Conservation (phyloP, 129 eudicot species). For the Smallanthus sonchifolius region DNA sequence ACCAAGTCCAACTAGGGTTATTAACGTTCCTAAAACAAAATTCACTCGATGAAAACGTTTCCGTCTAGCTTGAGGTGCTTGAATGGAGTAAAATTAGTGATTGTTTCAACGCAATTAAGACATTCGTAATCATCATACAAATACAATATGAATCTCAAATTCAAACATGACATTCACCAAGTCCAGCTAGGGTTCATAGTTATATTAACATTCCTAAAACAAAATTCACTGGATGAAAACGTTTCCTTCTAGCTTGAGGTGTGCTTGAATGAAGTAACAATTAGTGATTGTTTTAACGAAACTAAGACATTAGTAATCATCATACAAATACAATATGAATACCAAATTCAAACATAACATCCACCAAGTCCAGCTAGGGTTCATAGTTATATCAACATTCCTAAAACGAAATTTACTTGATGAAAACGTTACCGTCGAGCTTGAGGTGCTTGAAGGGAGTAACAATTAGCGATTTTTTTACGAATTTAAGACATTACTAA, state of each 20-base stretch:
- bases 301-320: neutral
- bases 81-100: conserved; percentile 33
- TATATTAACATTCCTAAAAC: neutral
- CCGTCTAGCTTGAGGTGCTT: conserved; percentile 55
- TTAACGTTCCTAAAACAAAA: neutral
- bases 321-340: neutral
- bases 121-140: neutral
- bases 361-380: conserved; percentile 19
- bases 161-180: neutral
- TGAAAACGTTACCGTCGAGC: conserved; percentile 27
- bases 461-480: neutral
- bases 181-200: conserved; percentile 20
- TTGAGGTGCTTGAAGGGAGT: conserved; percentile 68
- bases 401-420: neutral
- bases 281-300: neutral
- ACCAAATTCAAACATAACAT: neutral
- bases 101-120: neutral
- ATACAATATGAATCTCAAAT: neutral
- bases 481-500: neutral
- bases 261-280: conserved; percentile 53
- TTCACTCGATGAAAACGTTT: neutral
- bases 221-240: neutral
- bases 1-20: conserved; percentile 20
- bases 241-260: conserved; percentile 46
- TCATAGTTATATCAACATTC: neutral